Percentiles rank a stretch among this genome's conserved stretches.
Evolutionary conservation across 116 monocot species (phyloP).

Genomic region (Cymodocea nodosa): DNA sequence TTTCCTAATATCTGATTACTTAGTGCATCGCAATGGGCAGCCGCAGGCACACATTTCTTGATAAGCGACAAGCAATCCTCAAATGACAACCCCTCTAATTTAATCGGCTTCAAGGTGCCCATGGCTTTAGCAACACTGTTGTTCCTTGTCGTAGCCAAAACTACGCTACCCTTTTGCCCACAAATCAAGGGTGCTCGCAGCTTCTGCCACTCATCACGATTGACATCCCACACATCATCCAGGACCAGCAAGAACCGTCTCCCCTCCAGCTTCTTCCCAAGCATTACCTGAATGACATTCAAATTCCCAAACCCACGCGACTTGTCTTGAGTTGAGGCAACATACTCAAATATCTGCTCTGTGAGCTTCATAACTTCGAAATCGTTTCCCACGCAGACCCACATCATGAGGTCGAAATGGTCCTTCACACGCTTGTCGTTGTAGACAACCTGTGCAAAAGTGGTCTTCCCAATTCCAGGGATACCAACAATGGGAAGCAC

Average conservation of each 20-base stretch:
- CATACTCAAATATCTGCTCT: constrained; percentile 6
- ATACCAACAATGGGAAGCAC: constrained; percentile 17
- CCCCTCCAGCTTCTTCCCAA: constrained; percentile 6
- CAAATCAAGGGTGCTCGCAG: background rate
- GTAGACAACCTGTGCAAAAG: constrained; percentile 12
- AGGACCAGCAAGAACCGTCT: constrained; percentile 17
- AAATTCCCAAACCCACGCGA: background rate
- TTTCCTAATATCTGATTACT: constrained; percentile 1
- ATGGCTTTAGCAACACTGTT: constrained; percentile 10
- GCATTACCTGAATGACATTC: constrained; percentile 9
- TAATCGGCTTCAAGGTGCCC: background rate
- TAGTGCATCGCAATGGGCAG: background rate
- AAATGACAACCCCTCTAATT: constrained; percentile 3
- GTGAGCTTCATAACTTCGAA: constrained; percentile 13
- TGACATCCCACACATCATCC: constrained; percentile 23
- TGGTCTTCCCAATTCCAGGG: constrained; percentile 27
- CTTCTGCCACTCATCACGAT: constrained; percentile 7
- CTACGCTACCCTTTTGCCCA: constrained; percentile 1
- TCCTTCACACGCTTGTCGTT: constrained; percentile 3
- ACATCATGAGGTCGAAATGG: constrained; percentile 9
- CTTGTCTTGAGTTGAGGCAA: background rate
- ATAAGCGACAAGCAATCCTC: constrained; percentile 18
- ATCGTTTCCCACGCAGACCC: constrained; percentile 20
- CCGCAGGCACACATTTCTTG: constrained; percentile 2
- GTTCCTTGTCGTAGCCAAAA: constrained; percentile 18